Conservation (phyloP, 352 stramenopile genomes). For the Pythium plurisporium region DNA sequence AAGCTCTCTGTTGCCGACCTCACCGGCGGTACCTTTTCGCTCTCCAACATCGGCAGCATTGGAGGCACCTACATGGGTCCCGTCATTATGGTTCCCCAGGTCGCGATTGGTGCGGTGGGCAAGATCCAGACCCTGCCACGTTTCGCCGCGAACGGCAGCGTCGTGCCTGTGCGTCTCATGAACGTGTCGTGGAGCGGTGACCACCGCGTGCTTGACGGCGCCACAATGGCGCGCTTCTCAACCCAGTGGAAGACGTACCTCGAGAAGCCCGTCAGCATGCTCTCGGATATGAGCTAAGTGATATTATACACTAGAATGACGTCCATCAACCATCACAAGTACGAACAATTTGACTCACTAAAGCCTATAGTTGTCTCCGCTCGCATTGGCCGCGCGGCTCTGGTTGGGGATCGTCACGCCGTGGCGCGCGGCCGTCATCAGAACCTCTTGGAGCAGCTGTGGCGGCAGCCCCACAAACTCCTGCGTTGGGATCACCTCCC, state of each 20-base stretch:
- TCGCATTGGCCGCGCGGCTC: slow-evolving; percentile 1
- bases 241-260: slow-evolving; percentile 96
- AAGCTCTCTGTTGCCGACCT: slow-evolving; percentile 88
- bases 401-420: slow-evolving; percentile 71
- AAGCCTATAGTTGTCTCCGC: background rate
- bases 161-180: slow-evolving; percentile 91
- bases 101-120: slow-evolving; percentile 97
- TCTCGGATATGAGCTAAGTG: slow-evolving; percentile 84
- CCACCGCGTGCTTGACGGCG: slow-evolving; percentile 97
- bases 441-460: slow-evolving; percentile 66
- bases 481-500: slow-evolving; percentile 66
- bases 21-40: slow-evolving; percentile 88
- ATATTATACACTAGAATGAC: too few species aligned
- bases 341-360: too few species aligned
- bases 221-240: slow-evolving; percentile 97
- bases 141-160: slow-evolving; percentile 84
- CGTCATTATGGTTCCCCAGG: slow-evolving; percentile 94
- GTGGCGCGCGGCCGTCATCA: slow-evolving; percentile 55
- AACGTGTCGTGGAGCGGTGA: slow-evolving; percentile 97
- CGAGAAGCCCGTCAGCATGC: slow-evolving; percentile 92
- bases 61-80: slow-evolving; percentile 97
- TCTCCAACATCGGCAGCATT: slow-evolving; percentile 95
- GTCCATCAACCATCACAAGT: too few species aligned
- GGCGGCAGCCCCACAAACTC: slow-evolving; percentile 58
- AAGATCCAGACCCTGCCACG: slow-evolving; percentile 94